Evolutionary conservation across 768 basidiomycete genomes (phyloP), one percentile per base, ranked within the genome.

Genomic region (Suillus weaverae): DNA sequence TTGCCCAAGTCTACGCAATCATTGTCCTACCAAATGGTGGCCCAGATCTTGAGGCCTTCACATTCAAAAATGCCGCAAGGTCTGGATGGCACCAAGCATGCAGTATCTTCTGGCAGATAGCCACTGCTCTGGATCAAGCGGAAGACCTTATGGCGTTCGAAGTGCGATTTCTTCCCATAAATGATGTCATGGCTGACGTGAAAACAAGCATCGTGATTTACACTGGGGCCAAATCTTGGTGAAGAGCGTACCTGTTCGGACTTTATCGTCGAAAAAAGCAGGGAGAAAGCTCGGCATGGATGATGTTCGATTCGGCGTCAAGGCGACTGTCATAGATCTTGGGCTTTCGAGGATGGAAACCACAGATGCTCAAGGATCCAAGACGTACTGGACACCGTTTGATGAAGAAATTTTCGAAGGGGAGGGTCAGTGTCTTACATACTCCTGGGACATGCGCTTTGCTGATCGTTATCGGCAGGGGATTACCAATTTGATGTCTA

Each of bases 181-280:
- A 4, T 33, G 54, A 22, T 62, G 48, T 60, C 13, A 62, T 69
- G 36, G 66, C 61, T 56, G 35, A 35, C 48, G 26, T 59, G 5
- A 39, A 41, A 54, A 39, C 35, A 57, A 99, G 97, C 97, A 99
- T 77, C 94, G 97, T 38, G 97, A 99, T 76, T 86, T 99, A n/a
- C 97, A 99, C 71, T 94, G 94, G 87, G 97, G 97, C 26, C 97
- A 99, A 75, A 91, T 99, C 59, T 83, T 99, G 9, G 87, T 99
- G 56, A 88, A 89, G 71, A 81, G 83, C 64, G 64, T 84, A 4
- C 76, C 83, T 30, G 66, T 70, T 61, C 72, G 55, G 75, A 80
- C 68, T 65, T 74, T 8, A 55, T 80, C 56, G 73, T 77, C 62
- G 64, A 79, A 70, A 81, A 78, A 65, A 70, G 71, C 64, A 74